These are phyloP conservation scores for Mycena vitilis DNA, from an alignment of 768 basidiomycete species.

Conservation along the genomic window DNA sequence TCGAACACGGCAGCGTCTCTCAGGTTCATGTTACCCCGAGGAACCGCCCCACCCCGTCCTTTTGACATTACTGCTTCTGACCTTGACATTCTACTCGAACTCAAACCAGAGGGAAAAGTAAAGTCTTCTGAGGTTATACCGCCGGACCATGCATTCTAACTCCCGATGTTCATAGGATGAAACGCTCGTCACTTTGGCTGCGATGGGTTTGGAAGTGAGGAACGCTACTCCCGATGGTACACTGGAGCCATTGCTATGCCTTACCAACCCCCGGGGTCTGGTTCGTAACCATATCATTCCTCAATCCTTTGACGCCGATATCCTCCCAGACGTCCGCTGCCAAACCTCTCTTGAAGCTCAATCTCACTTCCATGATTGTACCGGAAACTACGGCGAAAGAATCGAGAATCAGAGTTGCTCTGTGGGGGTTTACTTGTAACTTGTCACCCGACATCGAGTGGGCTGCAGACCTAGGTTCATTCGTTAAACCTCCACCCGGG, in stretches of 20 bases:
- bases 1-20: slow-evolving; percentile 35
- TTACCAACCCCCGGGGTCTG: slow-evolving; percentile 68
- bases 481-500: slow-evolving; percentile 87
- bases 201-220: slow-evolving; percentile 70
- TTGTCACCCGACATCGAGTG: slow-evolving; percentile 72
- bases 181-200: slow-evolving; percentile 69
- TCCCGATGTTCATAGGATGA: slow-evolving; percentile 65
- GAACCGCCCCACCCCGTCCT: slow-evolving; percentile 47
- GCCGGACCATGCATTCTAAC: slow-evolving; percentile 3
- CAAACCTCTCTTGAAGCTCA: slow-evolving; percentile 67
- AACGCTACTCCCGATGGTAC: slow-evolving; percentile 56
- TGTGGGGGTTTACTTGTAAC: slow-evolving; percentile 74
- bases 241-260: slow-evolving; percentile 57
- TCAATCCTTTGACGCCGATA: slow-evolving; percentile 14
- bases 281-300: slow-evolving; percentile 52
- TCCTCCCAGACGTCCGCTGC: slow-evolving; percentile 54
- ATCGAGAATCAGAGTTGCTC: slow-evolving; percentile 72
- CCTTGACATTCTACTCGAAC: slow-evolving; percentile 70
- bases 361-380: slow-evolving; percentile 73
- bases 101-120: slow-evolving; percentile 81
- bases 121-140: slow-evolving; percentile 27
- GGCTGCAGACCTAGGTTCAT: slow-evolving; percentile 68
- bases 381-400: slow-evolving; percentile 80
- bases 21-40: slow-evolving; percentile 40
- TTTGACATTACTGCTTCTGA: slow-evolving; percentile 73